phyloP scores from a whole-genome alignment of 805 yeast genomes.

The Hanseniaspora singularis region DNA sequence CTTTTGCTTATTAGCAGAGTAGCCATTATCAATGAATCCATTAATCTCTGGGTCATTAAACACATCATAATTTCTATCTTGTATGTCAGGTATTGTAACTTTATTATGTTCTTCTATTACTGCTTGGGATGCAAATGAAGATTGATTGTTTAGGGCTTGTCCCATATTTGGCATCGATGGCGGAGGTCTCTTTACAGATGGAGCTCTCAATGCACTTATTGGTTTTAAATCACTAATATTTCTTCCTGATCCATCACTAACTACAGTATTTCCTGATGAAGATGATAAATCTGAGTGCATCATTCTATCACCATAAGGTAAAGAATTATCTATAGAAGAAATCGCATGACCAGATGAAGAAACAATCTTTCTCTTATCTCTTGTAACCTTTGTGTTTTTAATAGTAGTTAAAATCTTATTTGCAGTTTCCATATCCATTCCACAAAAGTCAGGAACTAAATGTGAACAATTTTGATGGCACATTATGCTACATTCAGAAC shows the following conservation, averaged over 20 bases:
- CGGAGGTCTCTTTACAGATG: slow-evolving; percentile 10
- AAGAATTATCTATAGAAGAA: slow-evolving; percentile 16
- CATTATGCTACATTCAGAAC: slow-evolving; percentile 88
- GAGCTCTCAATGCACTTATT: slow-evolving; percentile 9
- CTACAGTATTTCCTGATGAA: slow-evolving; percentile 14
- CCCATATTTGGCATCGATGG: slow-evolving; percentile 12
- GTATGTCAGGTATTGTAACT: background rate
- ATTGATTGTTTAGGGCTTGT: background rate
- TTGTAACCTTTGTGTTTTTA: slow-evolving; percentile 43
- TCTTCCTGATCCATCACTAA: slow-evolving; percentile 15
- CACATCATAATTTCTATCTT: slow-evolving; percentile 10
- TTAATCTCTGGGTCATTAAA: slow-evolving; percentile 11
- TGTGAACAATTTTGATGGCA: slow-evolving; percentile 89
- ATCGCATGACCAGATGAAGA: slow-evolving; percentile 18
- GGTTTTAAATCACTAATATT: slow-evolving; percentile 4
- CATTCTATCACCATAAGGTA: too few relatives aligned
- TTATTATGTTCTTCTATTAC: background rate
- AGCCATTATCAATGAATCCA: slow-evolving; percentile 1
- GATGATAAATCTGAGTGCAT: slow-evolving; percentile 2
- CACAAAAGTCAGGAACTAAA: slow-evolving; percentile 95
- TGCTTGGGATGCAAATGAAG: background rate
- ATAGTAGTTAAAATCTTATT: slow-evolving; percentile 77
- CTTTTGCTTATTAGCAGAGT: background rate
- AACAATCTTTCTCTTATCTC: slow-evolving; percentile 18
- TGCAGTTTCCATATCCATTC: slow-evolving; percentile 96